Base-by-base conservation (phyloP, 2,329 filamentous ascomycete genomes). In the Ilyonectria mors-panacis region DNA sequence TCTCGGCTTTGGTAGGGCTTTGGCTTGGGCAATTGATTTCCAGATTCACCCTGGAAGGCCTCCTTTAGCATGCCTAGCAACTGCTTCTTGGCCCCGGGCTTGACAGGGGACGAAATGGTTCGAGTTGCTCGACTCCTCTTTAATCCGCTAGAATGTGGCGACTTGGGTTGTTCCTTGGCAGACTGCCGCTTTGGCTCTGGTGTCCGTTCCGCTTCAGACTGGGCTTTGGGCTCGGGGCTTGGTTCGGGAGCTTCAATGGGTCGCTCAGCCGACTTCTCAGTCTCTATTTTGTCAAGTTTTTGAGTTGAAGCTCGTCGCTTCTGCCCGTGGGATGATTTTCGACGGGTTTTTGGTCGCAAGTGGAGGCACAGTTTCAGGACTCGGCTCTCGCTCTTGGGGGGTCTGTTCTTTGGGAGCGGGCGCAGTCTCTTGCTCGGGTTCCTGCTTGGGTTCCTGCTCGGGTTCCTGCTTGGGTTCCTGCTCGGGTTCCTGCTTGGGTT, bases 11-110 rank as follows among this genome's bases (percentile, higher is more conserved):
- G 83, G 66, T 88, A 88, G 28, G 83, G 81, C 66, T 81, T 81
- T 1, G 85, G 82, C 15, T 82, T 81, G 6, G 84, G 79, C 21
- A 81, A 80, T 65, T 85, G 81, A 10, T 82, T 82, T 3, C 78
- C 83, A 2, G 89, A 91, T 75, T 91, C 88, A 33, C 89, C 89
- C 44, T 85, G 85, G 73, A 92, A 91, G 4, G 89, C 89, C 67
- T 89, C 88, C 60, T 87, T 87, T 9, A 92, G 78, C 51, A 85
- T 85, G 45, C 90, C 89, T 23, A 89, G 84, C 60, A 91, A 83
- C 0, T 86, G 86, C 39, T 83, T 83, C 74, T 86, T 89, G 13
- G 75, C 74, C 2, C 74, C 78, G 0, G 82, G 69, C 73, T 87
- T 90, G 7, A 83, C 59, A 1, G 88, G 85, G 6, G 87, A 85